A percentile compares a stretch with the other conserved stretches of the same genome.
Evolutionary conservation across 371 early-diverging fungal genomes (phyloP).

Genomic region (Dinochytrium kinnereticum): DNA sequence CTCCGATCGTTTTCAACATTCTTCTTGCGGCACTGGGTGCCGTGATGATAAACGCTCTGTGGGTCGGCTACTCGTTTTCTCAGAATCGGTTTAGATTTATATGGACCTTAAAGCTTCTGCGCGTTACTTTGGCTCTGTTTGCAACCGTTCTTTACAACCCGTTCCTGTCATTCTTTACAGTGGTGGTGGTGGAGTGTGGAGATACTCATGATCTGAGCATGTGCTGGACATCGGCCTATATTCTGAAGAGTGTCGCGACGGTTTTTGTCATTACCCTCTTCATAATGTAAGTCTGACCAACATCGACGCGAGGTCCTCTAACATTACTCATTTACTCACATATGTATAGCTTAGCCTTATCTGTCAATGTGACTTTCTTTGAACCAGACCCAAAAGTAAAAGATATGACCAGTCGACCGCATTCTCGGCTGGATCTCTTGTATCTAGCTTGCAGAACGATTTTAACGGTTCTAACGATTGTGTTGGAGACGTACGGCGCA

Average conservation of each 20-base stretch:
- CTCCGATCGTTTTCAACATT: conserved; percentile 23
- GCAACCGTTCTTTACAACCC: conserved; percentile 44
- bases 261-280: conserved; percentile 34
- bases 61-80: conserved; percentile 48
- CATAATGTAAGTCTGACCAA: conserved; percentile 30
- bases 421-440: conserved; percentile 42
- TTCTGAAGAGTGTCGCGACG: conserved; percentile 30
- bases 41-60: conserved; percentile 35
- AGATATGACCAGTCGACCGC: conserved; percentile 39
- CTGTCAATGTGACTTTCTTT: conserved; percentile 46
- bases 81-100: conserved; percentile 47
- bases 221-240: conserved; percentile 33
- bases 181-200: conserved; percentile 16
- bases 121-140: conserved; percentile 40
- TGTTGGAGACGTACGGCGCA: conserved; percentile 19
- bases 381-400: conserved; percentile 45
- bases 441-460: conserved; percentile 39
- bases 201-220: neutral
- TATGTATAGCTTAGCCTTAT: conserved; percentile 29
- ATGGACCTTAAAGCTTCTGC: conserved; percentile 50
- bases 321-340: neutral
- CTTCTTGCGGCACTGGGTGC: conserved; percentile 27
- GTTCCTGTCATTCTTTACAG: conserved; percentile 32
- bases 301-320: neutral
- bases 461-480: conserved; percentile 35